Evolutionary conservation across 2,329 filamentous ascomycete species (phyloP), one percentile per base, ranked within the genome.

Genomic region (Aspergillus caelatus): DNA sequence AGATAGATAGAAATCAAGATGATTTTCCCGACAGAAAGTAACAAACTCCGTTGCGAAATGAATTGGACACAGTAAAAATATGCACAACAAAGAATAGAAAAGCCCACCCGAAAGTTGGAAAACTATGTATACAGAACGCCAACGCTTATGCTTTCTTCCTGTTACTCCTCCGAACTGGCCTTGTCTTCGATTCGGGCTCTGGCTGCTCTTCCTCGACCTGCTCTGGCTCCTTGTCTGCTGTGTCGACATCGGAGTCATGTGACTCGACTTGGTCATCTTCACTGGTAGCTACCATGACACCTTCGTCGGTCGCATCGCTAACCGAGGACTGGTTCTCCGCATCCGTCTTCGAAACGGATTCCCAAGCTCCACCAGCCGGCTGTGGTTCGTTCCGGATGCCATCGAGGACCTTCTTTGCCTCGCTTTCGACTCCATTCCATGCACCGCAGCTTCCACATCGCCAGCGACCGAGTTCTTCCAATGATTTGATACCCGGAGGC

Each of bases 381-480:
- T 57, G 69, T 1, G 67, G 52, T 5, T 67, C 65, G 39, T 69
- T 69, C 60, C 80, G 78, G 26, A 93, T 86, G 71, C 91, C 88
- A 50, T 86, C 86, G 55, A 94, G 83, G 58, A 94, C 89, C 73
- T 89, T 88, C 68, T 88, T 87, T 10, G 88, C 87, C 75, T 94
- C 91, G 65, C 90, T 91, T 70, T 93, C 87, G 71, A 91, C 87
- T 0, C 94, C 94, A 75, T 99, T 99, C 80, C 86, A 85, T 1
- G 88, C 83, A 11, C 90, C 89, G 73, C 95, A 99, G n/a, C 87
- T 87, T 75, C 92, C 91, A 77, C 95, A 99, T 64, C 89, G 88
- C 95, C 95, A 99, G 65, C 84, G 84, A 2, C 94, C 95, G 1
- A 99, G 73, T 58, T 97, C 94, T 45, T 91, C 88, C 1, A 94